These are phyloP conservation scores for Mortierella sp. DNA, from an alignment of 371 early-diverging fungal species.

Conservation along the genomic window DNA sequence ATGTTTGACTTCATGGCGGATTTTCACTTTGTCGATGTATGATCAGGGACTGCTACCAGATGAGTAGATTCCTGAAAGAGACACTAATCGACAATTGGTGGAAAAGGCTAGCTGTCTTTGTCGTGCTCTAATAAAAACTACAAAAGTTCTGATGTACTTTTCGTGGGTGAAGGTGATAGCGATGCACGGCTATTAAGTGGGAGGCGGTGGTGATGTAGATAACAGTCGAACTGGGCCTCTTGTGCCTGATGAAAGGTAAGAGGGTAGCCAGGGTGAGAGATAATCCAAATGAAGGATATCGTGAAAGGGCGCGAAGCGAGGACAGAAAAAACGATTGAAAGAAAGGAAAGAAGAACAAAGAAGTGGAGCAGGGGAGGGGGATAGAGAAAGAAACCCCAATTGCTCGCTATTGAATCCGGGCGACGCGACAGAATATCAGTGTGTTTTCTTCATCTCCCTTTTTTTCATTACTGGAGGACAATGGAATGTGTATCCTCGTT, in stretches of 20 bases:
- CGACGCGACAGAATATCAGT: neutral
- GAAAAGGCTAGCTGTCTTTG: too few species aligned
- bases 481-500: constrained; percentile 22
- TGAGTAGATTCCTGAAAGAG: neutral
- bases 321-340: neutral
- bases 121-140: too few species aligned
- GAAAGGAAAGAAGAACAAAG: neutral
- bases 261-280: neutral
- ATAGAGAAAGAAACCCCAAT: neutral
- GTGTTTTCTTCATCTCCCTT: neutral
- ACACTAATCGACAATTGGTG: neutral
- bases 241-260: neutral
- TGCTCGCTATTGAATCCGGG: too few species aligned
- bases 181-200: too few species aligned
- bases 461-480: constrained; percentile 16
- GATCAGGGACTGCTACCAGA: neutral
- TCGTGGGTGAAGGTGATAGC: too few species aligned
- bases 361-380: neutral
- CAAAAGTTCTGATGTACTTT: too few species aligned
- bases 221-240: neutral
- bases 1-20: constrained; percentile 15
- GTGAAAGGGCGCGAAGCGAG: neutral
- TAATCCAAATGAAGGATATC: neutral
- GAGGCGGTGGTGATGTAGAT: neutral
- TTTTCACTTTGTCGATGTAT: neutral